These are phyloP conservation scores for Phyllosticta citrichinensis DNA, from an alignment of 2,329 filamentous ascomycete genomes.

Conservation along the genomic window DNA sequence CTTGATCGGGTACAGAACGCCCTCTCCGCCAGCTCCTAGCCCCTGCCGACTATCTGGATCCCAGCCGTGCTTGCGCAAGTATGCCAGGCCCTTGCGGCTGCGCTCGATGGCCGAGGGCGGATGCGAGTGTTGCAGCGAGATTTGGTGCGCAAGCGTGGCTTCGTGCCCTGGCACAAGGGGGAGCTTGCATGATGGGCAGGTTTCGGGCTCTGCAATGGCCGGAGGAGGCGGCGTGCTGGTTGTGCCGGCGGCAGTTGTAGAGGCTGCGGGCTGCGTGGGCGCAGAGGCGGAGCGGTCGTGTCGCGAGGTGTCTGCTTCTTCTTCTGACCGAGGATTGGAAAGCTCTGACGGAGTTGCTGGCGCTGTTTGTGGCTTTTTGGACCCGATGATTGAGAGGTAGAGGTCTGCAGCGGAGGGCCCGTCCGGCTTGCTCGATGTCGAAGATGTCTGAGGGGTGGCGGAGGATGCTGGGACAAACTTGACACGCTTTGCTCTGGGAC, in stretches of 20 bases:
- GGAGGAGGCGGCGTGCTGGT: constrained; percentile 8
- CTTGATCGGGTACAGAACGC: constrained; percentile 68
- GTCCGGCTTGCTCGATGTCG: constrained; percentile 13
- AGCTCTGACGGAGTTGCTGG: not conserved
- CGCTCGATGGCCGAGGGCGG: constrained; percentile 64
- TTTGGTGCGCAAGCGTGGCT: constrained; percentile 59
- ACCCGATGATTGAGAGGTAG: constrained; percentile 34
- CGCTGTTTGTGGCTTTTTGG: constrained; percentile 10
- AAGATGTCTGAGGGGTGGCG: constrained; percentile 12
- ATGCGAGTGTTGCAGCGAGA: constrained; percentile 57
- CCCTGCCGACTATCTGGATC: constrained; percentile 63
- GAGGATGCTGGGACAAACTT: constrained; percentile 46
- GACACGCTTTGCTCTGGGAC: constrained; percentile 52
- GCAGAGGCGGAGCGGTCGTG: not conserved
- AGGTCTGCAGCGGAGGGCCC: constrained; percentile 43
- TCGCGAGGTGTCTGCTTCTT: not conserved
- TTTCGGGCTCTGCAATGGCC: constrained; percentile 12
- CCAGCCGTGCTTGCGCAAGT: constrained; percentile 60
- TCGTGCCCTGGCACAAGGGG: constrained; percentile 41
- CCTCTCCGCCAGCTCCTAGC: constrained; percentile 57
- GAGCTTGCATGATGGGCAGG: constrained; percentile 27
- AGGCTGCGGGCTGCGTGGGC: not conserved
- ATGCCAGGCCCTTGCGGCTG: constrained; percentile 56
- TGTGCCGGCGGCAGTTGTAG: not conserved
- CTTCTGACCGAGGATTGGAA: not conserved